phyloP scores from a whole-genome alignment of 768 basidiomycete species.

The Tylopilus cervinicoccineus region DNA sequence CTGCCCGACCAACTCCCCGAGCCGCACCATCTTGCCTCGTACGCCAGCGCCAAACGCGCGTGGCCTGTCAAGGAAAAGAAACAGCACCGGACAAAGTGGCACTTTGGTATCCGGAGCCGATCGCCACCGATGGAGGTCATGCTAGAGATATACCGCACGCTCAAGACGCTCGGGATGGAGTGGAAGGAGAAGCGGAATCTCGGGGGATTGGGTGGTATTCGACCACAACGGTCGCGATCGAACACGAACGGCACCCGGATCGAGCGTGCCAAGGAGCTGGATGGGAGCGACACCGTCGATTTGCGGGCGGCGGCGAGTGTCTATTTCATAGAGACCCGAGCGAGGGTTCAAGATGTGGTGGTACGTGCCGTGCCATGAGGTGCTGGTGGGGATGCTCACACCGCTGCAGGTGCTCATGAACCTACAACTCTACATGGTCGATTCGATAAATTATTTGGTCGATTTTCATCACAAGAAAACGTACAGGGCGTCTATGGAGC shows the following conservation, averaged over 20 bases:
- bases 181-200: slow-evolving; percentile 90
- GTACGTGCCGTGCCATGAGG: slow-evolving; percentile 44
- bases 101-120: slow-evolving; percentile 94
- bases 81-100: slow-evolving; percentile 86
- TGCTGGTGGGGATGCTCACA: neutral
- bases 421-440: slow-evolving; percentile 94
- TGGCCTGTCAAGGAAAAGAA: slow-evolving; percentile 59
- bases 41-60: slow-evolving; percentile 46
- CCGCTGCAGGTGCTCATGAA: slow-evolving; percentile 84
- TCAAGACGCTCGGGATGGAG: slow-evolving; percentile 90
- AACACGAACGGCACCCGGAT: slow-evolving; percentile 41
- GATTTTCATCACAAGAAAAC: slow-evolving; percentile 98
- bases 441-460: slow-evolving; percentile 93
- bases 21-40: slow-evolving; percentile 69
- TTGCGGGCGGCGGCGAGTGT: slow-evolving; percentile 69
- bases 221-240: slow-evolving; percentile 29
- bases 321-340: slow-evolving; percentile 93
- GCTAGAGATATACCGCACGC: slow-evolving; percentile 94
- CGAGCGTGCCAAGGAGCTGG: slow-evolving; percentile 59
- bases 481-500: slow-evolving; percentile 69
- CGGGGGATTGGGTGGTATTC: slow-evolving; percentile 62
- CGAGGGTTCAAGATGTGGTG: slow-evolving; percentile 86
- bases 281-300: slow-evolving; percentile 57
- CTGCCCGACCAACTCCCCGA: slow-evolving; percentile 60
- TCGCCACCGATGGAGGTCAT: slow-evolving; percentile 99